A percentile compares a stretch with the other conserved stretches of the same genome.
Evolutionary conservation across 1,284 basidiomycete species (phyloP).

Genomic region (Trametes pubescens): DNA sequence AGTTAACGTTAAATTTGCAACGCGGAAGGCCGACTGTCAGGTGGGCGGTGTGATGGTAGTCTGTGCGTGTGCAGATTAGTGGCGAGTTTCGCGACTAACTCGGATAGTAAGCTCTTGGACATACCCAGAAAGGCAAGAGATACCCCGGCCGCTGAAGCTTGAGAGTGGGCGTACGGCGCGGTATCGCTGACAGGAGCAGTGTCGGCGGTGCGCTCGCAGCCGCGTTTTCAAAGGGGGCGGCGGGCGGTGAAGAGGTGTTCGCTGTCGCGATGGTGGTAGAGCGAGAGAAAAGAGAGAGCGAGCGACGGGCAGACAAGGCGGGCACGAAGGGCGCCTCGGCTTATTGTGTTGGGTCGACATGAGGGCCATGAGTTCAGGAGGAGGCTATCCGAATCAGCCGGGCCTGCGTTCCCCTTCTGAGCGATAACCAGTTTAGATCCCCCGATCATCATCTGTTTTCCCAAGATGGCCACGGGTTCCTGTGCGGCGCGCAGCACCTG

Average conservation of each 20-base stretch:
- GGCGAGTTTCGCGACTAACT: conserved; percentile 6
- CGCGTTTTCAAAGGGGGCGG: conserved; percentile 7
- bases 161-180: conserved; percentile 5
- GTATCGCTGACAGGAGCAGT: background rate
- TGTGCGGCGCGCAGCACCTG: conserved; percentile 17
- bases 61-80: conserved; percentile 14
- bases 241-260: background rate
- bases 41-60: conserved; percentile 25
- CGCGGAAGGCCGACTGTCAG: conserved; percentile 24
- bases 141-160: background rate
- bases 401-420: conserved; percentile 19
- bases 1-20: conserved; percentile 26
- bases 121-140: conserved; percentile 16
- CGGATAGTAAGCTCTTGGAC: conserved; percentile 15
- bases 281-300: conserved; percentile 15
- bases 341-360: conserved; percentile 33
- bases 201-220: conserved; percentile 9
- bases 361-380: conserved; percentile 19
- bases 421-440: conserved; percentile 19
- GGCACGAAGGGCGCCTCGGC: conserved; percentile 24
- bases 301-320: conserved; percentile 20
- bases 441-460: conserved; percentile 26
- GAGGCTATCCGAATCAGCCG: conserved; percentile 4
- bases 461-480: conserved; percentile 14
- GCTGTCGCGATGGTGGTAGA: conserved; percentile 30